Base-by-base conservation (phyloP, 306 rosid genomes). In the Heteromeles arbutifolia region DNA sequence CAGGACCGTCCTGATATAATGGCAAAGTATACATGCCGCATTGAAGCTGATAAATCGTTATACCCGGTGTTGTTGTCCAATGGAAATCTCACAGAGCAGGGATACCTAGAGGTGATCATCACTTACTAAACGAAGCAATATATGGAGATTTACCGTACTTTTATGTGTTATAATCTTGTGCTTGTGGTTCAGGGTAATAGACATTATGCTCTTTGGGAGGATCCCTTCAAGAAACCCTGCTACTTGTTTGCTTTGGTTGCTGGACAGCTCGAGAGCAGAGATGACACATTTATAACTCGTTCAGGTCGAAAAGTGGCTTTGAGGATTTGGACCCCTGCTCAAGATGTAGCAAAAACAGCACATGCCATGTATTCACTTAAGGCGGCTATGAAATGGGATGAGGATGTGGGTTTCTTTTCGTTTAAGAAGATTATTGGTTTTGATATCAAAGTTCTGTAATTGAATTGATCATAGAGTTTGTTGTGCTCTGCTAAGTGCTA, bases 311-410 rank as follows among this genome's bases (percentile, higher is more conserved):
- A 88, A 77, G 96, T 95, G 73, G 82, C 92, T 58, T 88, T 95
- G 69, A 90, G 93, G 83, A 95, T 95, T 74, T 95, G 99, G 99
- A 95, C 98, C 71, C 98, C 99, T 58, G 87, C 91, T 11, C 86
- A 87, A 75, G 97, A 92, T 25, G 74, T 95, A 28, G 89, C 96
- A 67, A 95, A 92, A 92, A 95, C 99, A 72, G 92, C 85, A 62
- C 99, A 95, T 81, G 99, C 98, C 65, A 92, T 95, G 99, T 89
- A 92, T 87, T 83, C 98, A 9, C 84, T 95, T 52, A 92, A 92
- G 88, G 98, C 96, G 11, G 96, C 99, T 66, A 95, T 95, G 99
- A 89, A 95, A 84, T 95, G 99, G 99, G 99, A 95, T 77, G 99
- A 95, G 85, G 97, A 92, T 84, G 99, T 95, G 69, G 73, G 97